Conservation (phyloP, 176 grass and related monocot genomes). For the Zea luxurians region DNA sequence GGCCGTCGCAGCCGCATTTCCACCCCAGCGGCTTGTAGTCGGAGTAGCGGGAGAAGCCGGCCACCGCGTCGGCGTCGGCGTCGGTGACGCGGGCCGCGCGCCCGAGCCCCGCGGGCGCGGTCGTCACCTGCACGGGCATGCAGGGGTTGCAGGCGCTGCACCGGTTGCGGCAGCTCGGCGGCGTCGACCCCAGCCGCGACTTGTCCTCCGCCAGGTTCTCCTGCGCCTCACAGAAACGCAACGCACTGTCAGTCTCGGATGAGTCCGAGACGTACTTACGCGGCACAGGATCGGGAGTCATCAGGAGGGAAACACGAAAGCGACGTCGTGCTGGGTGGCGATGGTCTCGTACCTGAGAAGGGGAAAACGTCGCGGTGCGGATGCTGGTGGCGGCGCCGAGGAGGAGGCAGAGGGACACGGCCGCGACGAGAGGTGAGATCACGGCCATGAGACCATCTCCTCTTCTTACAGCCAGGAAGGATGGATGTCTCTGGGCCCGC, state of each 20-base stretch:
- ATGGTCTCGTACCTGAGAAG: constrained; percentile 47
- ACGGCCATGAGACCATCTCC: constrained; percentile 61
- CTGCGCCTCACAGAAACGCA: background rate
- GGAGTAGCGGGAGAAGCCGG: constrained; percentile 56
- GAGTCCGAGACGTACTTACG: too few species aligned
- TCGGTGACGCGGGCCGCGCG: background rate
- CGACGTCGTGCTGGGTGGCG: background rate
- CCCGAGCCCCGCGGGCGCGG: constrained; percentile 31
- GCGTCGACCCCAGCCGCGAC: constrained; percentile 81
- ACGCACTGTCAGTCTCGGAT: background rate
- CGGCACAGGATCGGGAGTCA: background rate
- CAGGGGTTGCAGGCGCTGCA: constrained; percentile 92
- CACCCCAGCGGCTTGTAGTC: constrained; percentile 97
- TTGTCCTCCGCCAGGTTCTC: constrained; percentile 73
- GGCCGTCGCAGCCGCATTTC: constrained; percentile 82
- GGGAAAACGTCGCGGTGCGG: constrained; percentile 36
- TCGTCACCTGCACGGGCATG: constrained; percentile 73
- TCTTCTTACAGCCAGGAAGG: constrained; percentile 14
- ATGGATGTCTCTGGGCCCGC: background rate
- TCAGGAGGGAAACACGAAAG: background rate
- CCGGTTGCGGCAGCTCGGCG: constrained; percentile 83
- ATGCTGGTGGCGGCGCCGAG: constrained; percentile 39
- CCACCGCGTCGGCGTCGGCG: background rate
- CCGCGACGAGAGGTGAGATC: constrained; percentile 48
- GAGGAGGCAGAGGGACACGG: constrained; percentile 47